These are phyloP conservation scores for Yarrowia porcina DNA, from an alignment of 805 yeast genomes.

Conservation along the genomic window DNA sequence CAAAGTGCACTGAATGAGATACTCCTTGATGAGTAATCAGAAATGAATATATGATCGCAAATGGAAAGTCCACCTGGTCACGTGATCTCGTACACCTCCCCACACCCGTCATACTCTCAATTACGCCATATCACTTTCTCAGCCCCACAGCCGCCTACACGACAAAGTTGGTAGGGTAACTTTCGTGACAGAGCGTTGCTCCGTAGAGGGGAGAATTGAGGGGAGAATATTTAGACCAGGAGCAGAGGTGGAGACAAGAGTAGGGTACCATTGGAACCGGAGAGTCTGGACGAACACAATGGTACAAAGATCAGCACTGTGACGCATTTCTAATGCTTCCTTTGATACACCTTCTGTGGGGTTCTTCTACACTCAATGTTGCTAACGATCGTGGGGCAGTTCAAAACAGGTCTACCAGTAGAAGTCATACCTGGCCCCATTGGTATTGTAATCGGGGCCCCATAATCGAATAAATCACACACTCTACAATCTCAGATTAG, in stretches of 20 bases:
- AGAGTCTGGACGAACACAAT: background rate
- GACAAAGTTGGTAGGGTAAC: slow-evolving; percentile 2
- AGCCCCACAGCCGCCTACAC: background rate
- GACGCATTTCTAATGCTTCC: too few species aligned
- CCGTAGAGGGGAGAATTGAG: background rate
- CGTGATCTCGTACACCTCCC: background rate
- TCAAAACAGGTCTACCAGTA: too few species aligned
- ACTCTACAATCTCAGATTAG: background rate
- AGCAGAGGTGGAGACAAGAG: background rate
- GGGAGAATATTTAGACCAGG: background rate
- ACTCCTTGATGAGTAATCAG: background rate
- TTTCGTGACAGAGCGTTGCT: background rate
- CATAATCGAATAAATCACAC: background rate
- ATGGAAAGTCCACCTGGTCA: too few species aligned
- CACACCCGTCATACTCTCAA: background rate
- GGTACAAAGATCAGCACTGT: background rate
- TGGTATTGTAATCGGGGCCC: too few species aligned
- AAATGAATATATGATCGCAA: too few species aligned
- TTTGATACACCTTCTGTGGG: background rate
- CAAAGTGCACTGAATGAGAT: background rate
- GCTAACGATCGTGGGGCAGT: background rate
- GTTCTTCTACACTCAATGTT: background rate
- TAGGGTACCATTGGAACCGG: background rate
- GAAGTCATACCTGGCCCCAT: too few species aligned
- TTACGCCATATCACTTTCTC: background rate